These are phyloP conservation scores for Zasmidium cellare DNA, from an alignment of 2,329 filamentous ascomycete genomes.

Conservation along the genomic window DNA sequence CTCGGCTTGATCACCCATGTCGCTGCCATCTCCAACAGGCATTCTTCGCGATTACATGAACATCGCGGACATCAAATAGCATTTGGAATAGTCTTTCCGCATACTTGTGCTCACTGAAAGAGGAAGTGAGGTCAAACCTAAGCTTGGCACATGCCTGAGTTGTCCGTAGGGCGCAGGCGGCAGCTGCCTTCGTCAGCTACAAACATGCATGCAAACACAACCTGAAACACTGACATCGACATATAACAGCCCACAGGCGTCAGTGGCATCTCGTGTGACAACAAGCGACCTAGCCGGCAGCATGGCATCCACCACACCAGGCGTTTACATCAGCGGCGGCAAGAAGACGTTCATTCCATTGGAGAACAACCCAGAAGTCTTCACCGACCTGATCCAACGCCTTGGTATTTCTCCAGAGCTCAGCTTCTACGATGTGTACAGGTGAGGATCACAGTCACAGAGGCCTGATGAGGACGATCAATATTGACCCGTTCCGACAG, in stretches of 20 bases:
- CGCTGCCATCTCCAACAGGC: too few species aligned
- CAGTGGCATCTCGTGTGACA: not conserved
- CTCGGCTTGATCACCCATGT: too few species aligned
- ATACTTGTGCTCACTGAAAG: too few species aligned
- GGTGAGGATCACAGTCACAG: not conserved
- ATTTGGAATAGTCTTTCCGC: too few species aligned
- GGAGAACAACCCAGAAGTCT: conserved; percentile 59
- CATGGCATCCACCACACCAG: conserved; percentile 21
- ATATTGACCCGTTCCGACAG: conserved; percentile 26
- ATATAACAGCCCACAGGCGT: not conserved
- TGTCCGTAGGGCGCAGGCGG: not conserved
- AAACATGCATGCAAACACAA: not conserved
- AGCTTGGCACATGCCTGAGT: not conserved
- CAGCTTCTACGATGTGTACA: conserved; percentile 55
- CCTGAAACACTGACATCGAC: not conserved
- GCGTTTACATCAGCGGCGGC: conserved; percentile 28
- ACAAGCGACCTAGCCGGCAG: not conserved
- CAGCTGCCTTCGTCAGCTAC: not conserved
- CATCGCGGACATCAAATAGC: too few species aligned
- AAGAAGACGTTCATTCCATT: conserved; percentile 34
- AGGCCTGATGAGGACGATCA: not conserved
- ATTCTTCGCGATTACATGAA: too few species aligned
- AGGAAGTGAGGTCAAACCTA: not conserved
- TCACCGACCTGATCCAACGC: conserved; percentile 50
- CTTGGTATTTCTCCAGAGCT: conserved; percentile 51